A percentile compares a stretch with the other conserved stretches of the same genome.
Evolutionary conservation across 2,329 filamentous ascomycete species (phyloP).

Genomic region (Rhynchosporium agropyri): DNA sequence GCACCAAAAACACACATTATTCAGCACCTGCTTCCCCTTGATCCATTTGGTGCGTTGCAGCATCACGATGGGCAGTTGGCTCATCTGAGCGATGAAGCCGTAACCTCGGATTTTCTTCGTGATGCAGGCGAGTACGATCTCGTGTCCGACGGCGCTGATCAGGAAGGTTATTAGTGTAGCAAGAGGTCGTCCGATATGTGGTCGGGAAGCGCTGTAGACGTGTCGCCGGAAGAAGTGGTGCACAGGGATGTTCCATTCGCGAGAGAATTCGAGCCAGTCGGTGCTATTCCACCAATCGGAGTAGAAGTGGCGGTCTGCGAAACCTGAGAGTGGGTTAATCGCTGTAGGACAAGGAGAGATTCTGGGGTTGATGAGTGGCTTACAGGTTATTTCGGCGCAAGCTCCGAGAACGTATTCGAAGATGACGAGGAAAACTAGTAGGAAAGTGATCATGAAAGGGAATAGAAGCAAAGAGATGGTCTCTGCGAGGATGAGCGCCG

Average conservation of each 20-base stretch:
- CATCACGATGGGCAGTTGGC: slow-evolving; percentile 93
- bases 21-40: slow-evolving; percentile 73
- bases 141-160: slow-evolving; percentile 85
- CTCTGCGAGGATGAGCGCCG: slow-evolving; percentile 79
- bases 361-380: slow-evolving; percentile 6
- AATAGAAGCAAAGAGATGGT: slow-evolving; percentile 90
- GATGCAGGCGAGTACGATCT: slow-evolving; percentile 97
- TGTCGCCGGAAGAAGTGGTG: slow-evolving; percentile 94
- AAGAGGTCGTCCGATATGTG: slow-evolving; percentile 72
- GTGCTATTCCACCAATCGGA: slow-evolving; percentile 75
- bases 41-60: slow-evolving; percentile 82
- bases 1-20: slow-evolving; percentile 89
- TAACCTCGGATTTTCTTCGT: slow-evolving; percentile 96
- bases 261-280: slow-evolving; percentile 93
- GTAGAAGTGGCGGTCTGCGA: slow-evolving; percentile 95
- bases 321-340: slow-evolving; percentile 46
- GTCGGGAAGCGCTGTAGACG: slow-evolving; percentile 83
- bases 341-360: neutral
- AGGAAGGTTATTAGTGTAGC: slow-evolving; percentile 92
- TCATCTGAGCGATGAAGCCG: slow-evolving; percentile 92
- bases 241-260: slow-evolving; percentile 97
- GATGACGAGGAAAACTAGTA: slow-evolving; percentile 96
- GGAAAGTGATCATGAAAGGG: slow-evolving; percentile 94
- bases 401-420: slow-evolving; percentile 96
- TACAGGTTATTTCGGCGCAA: slow-evolving; percentile 86